Conservation (phyloP, 108 stramenopile species). For the Conticribra guillardii region DNA sequence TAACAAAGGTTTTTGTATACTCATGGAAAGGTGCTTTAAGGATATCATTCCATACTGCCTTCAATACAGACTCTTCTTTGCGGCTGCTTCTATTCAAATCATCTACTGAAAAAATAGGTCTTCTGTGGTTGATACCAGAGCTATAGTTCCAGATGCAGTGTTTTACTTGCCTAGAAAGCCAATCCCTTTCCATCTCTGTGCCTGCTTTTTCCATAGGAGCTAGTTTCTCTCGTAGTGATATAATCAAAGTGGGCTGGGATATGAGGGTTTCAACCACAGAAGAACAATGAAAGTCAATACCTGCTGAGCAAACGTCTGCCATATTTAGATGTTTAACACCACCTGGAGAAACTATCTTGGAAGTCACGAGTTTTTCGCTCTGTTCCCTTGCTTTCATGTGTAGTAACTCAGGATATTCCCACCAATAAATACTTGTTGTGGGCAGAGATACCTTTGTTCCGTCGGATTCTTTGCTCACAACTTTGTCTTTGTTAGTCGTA, state of each 20-base stretch:
- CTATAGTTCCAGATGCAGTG: slow-evolving; percentile 75
- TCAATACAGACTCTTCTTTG: slow-evolving; percentile 20
- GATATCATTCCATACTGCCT: slow-evolving; percentile 41
- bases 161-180: slow-evolving; percentile 56
- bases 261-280: slow-evolving; percentile 62
- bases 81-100: too few relatives aligned
- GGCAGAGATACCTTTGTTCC: neutral
- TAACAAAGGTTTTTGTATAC: slow-evolving; percentile 45
- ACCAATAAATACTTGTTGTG: slow-evolving; percentile 31
- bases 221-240: slow-evolving; percentile 20
- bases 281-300: slow-evolving; percentile 90
- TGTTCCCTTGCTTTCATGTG: slow-evolving; percentile 39
- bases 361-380: slow-evolving; percentile 37
- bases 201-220: slow-evolving; percentile 4
- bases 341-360: slow-evolving; percentile 9
- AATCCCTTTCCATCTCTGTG: slow-evolving; percentile 14
- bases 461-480: too few relatives aligned
- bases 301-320: slow-evolving; percentile 61
- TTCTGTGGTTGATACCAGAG: slow-evolving; percentile 75
- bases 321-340: slow-evolving; percentile 40
- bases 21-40: slow-evolving; percentile 35
- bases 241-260: slow-evolving; percentile 13
- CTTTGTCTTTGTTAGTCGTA: too few relatives aligned
- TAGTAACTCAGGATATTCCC: slow-evolving; percentile 44
- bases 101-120: slow-evolving; percentile 23